Percentiles rank a stretch among this genome's conserved stretches.
Conservation (phyloP, 148 eudicot species). For the Diospyros kaki region DNA sequence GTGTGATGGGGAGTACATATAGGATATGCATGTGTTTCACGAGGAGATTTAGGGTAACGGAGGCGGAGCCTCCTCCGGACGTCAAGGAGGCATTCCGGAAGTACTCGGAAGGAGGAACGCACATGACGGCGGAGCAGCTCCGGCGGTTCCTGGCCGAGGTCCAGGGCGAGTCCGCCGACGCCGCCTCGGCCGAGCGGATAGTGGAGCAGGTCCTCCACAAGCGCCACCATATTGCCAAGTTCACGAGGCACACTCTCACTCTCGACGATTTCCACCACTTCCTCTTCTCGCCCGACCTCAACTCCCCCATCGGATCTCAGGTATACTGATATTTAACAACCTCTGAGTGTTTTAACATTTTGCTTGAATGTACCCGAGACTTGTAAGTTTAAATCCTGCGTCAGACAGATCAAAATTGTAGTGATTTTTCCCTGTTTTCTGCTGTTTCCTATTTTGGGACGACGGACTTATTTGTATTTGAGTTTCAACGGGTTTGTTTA, state of each 20-base stretch:
- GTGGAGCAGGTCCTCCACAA: slow-evolving; percentile 46
- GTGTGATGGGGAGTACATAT: slow-evolving; percentile 55
- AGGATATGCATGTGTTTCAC: slow-evolving; percentile 66
- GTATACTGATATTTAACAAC: slow-evolving; percentile 17
- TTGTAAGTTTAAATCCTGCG: too few species aligned
- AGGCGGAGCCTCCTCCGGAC: slow-evolving; percentile 61
- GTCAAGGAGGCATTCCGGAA: slow-evolving; percentile 42
- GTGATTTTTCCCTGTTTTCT: background rate
- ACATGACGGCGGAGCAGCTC: slow-evolving; percentile 63
- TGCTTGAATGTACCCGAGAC: too few species aligned
- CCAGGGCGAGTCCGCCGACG: slow-evolving; percentile 34
- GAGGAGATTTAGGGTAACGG: slow-evolving; percentile 49
- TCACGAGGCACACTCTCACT: slow-evolving; percentile 39
- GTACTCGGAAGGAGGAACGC: slow-evolving; percentile 41
- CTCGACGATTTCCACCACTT: slow-evolving; percentile 70
- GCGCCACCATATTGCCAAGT: slow-evolving; percentile 54
- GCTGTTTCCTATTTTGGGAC: background rate
- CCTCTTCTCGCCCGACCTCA: slow-evolving; percentile 61
- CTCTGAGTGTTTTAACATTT: too few species aligned
- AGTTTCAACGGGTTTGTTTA: background rate
- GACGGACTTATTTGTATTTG: background rate
- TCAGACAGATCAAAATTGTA: too few species aligned
- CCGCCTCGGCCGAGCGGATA: slow-evolving; percentile 31
- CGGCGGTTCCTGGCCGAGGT: slow-evolving; percentile 46
- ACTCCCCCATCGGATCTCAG: slow-evolving; percentile 53